These are phyloP conservation scores for Porpolomopsis calyptriformis DNA, from an alignment of 768 basidiomycete species.

Conservation along the genomic window DNA sequence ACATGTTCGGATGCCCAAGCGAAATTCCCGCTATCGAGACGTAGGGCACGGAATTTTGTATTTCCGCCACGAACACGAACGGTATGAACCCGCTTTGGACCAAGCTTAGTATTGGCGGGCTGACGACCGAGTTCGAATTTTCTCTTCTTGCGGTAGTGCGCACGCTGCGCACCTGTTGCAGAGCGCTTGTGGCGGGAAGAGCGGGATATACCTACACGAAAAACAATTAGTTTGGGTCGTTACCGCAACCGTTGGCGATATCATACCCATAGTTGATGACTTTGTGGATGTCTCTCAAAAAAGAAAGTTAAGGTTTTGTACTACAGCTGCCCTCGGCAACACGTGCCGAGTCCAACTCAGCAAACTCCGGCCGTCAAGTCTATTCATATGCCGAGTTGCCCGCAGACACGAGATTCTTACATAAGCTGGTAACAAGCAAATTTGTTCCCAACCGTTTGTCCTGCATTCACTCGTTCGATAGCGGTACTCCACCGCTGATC, in stretches of 20 bases:
- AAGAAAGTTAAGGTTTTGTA: too few relatives aligned
- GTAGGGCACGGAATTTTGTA: constrained; percentile 89
- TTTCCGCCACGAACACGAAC: constrained; percentile 96
- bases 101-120: constrained; percentile 94
- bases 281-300: constrained; percentile 46
- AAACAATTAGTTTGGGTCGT: constrained; percentile 9
- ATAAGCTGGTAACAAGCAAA: too few relatives aligned
- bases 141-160: constrained; percentile 99
- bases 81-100: constrained; percentile 87
- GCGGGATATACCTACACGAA: constrained; percentile 79
- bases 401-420: too few relatives aligned
- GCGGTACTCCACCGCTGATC: neutral
- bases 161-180: constrained; percentile 81
- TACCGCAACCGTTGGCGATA: constrained; percentile 22
- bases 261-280: constrained; percentile 69
- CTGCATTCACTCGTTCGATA: constrained; percentile 5
- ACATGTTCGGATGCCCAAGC: constrained; percentile 95
- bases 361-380: too few relatives aligned
- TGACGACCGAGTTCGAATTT: constrained; percentile 99
- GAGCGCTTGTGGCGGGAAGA: constrained; percentile 97
- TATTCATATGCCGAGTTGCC: too few relatives aligned
- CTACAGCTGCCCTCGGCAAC: too few relatives aligned
- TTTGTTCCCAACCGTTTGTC: neutral
- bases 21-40: constrained; percentile 95
- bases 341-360: too few relatives aligned